A percentile compares a stretch with the other conserved stretches of the same genome.
Conservation (phyloP, 371 early-diverging fungal genomes). For the Syncephalastrum monosporum region DNA sequence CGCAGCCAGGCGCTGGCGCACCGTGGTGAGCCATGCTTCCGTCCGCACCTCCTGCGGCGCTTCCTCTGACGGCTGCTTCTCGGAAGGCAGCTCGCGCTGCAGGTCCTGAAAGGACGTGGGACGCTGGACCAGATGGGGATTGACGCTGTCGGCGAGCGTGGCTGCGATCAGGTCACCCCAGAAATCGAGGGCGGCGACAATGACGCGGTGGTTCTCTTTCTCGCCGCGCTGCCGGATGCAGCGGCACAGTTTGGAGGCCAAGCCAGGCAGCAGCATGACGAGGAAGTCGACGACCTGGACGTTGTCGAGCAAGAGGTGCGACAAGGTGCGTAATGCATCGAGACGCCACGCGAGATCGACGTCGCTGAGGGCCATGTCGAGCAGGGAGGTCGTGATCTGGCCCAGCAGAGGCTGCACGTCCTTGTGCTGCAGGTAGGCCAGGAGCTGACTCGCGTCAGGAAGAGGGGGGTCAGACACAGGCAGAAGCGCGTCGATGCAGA, state of each 20-base stretch:
- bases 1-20: constrained; percentile 22
- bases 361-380: constrained; percentile 28
- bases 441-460: constrained; percentile 9
- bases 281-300: constrained; percentile 32
- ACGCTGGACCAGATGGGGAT: constrained; percentile 17
- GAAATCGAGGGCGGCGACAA: constrained; percentile 33
- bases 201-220: constrained; percentile 50
- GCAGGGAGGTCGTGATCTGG: constrained; percentile 28
- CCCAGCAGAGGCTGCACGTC: constrained; percentile 14
- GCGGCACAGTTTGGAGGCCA: constrained; percentile 38
- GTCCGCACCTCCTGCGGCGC: not conserved
- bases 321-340: constrained; percentile 29
- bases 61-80: not conserved
- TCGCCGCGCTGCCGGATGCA: constrained; percentile 38
- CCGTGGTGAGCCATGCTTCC: constrained; percentile 29
- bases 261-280: constrained; percentile 44
- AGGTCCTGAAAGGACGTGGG: constrained; percentile 28
- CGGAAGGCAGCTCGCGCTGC: not conserved
- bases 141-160: constrained; percentile 38
- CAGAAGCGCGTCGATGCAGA: constrained; percentile 33
- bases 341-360: constrained; percentile 39
- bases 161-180: constrained; percentile 35
- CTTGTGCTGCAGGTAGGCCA: not conserved
- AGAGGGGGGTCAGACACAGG: constrained; percentile 18
- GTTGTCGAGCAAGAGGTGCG: constrained; percentile 28